Base-by-base conservation (phyloP, 1,284 basidiomycete species). In the Leccinum cinnamomeum region DNA sequence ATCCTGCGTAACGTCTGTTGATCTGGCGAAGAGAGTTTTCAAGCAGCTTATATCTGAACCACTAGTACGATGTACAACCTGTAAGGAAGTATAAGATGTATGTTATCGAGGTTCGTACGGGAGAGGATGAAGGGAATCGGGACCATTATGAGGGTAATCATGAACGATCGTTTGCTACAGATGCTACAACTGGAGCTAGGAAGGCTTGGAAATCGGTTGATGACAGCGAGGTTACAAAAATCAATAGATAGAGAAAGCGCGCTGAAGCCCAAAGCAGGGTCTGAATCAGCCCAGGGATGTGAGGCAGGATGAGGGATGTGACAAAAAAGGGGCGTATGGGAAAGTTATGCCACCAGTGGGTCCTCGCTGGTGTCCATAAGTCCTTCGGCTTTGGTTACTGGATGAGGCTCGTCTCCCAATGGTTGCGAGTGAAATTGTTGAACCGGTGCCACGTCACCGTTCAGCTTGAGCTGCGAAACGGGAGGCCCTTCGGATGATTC, bases 331-430 rank as follows among this genome's bases (percentile, higher is more conserved):
- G 50, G 18, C 48, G 6, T 12, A 55, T 7, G 12, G 48, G n/a
- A 28, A 64, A 53, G 33, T 69, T 75, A 83, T 65, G 74, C 74
- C 73, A 86, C 88, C 69, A 88, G 71, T 51, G 89, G 88, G 71
- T 84, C 83, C 76, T 92, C 90, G 72, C 85, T 90, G 61, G 79
- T 78, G 73, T 92, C 88, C 77, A 89, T 79, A 60, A 91, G 78
- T n/a, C 89, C 90, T 73, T 93, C 91, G 25, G 79, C 84, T 72
- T 84, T 82, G 25, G 85, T 81, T 28, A 82, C 84, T 1, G 82
- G 79, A 64, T 82, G 79, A 44, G 83, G 79, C 58, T 79, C 82
- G 67, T 92, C 89, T 20, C 88, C 87, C 60, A 79, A 77, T 16
- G 89, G 86, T 56, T 79, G 73, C 10, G 82, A 79, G 54, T 79